Evolutionary conservation across 2,329 filamentous ascomycete species (phyloP), one percentile per base, ranked within the genome.

Genomic region (Diaporthe sp.): DNA sequence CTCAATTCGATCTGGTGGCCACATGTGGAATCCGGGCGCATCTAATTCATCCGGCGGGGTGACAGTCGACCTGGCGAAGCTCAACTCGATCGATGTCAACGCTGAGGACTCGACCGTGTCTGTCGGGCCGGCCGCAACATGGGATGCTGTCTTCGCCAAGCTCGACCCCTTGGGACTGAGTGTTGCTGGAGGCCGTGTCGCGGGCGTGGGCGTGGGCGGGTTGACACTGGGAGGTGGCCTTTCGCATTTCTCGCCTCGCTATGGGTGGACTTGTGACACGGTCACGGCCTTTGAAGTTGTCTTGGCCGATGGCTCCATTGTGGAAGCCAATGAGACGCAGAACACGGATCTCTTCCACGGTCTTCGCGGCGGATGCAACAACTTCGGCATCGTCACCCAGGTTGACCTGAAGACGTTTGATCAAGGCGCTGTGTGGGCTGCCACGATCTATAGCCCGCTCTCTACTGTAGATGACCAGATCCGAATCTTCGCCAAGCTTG

Each of bases 301-400:
- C 12, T 65, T 70, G 13, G 69, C 59, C 0, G 42, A 51, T 15
- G 61, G 73, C 5, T 63, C 47, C 1, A 50, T 74, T 8, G 69
- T 74, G 12, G 61, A 53, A 25, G 70, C 59, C 22, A 56, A 50
- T 19, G 50, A 56, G 6, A 42, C 25, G 17, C 22, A 69, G 15
- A 75, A 79, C 53, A 22, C 30, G 1, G 78, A 78, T 22, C 65
- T 80, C 2, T 76, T 69, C 17, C 72, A 58, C 35, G 77, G 66
- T 1, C 76, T 80, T 12, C 63, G 74, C 1, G 77, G 77, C 12
- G 77, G 76, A 2, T 4, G 66, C 53, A 78, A 76, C 47, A 79
- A 78, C 55, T 78, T 78, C 69, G 78, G 78, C n/a, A 70, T 78
- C 70, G 78, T 79, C 17, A 78, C 77, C 0, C 69, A 74, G 4